Evolutionary conservation across 371 early-diverging fungal species (phyloP), one percentile per base, ranked within the genome.

Genomic region (Amoeboaphelidium protococcarum): DNA sequence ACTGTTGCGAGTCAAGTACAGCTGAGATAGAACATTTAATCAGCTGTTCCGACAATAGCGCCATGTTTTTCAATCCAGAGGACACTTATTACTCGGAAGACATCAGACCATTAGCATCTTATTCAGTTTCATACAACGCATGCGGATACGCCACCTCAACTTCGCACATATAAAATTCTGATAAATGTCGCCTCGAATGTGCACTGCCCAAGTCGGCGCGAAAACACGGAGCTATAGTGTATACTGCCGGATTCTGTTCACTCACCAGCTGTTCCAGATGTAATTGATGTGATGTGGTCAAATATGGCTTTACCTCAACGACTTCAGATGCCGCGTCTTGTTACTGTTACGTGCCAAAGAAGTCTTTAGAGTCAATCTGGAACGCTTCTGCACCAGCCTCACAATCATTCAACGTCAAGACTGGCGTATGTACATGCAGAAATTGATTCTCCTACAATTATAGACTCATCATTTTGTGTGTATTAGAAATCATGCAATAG

Each of bases 81-180:
- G 37, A 31, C 16, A 10, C 6, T 31, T 31, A 16, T 31, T 16
- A 10, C 37, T 31, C 10, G 6, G 37, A 31, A 6, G 16, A 16
- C 10, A 6, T 31, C 37, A 10, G 37, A 31, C 10, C 10, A 31
- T 31, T 10, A 10, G 37, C 37, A 10, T 31, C 37, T 10, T 10
- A 16, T 43, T 10, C 23, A 43, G 4, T 22, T 22, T n/a, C 43
- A 43, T n/a, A 43, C 6, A 43, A 43, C 19, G 12, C 43, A 43
- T 22, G 10, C 6, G 19, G 6, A 6, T 16, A 10, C 16, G 10
- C 37, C 6, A 31, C 10, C 19, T 91, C 90, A 0, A 83, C 86
- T 56, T 91, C 92, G 25, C 84, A 54, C 92, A 91, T 91, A 80
- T 82, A 86, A 50, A 91, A 91, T 54, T 91, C 92, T 0, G 88